Base-by-base conservation (phyloP, 2,329 filamentous ascomycete genomes). In the Monosporascus cannonballus region DNA sequence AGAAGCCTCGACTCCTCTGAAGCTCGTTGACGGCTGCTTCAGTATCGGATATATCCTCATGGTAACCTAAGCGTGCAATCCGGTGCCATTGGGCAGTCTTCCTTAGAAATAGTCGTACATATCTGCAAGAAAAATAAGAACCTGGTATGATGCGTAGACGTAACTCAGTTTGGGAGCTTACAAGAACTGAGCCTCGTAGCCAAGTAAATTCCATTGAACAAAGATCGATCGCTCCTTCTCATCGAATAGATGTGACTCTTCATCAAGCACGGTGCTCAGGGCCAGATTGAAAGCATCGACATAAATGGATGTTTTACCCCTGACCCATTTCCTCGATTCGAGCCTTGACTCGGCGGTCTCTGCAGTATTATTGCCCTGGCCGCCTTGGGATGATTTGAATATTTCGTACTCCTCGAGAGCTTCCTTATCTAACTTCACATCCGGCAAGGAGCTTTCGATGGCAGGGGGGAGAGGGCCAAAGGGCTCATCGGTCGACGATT, bases 271-370 rank as follows among this genome's bases (percentile, higher is more conserved):
- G 0, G 90, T 96, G 54, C 93, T 86, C 48, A 99, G 74, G 2
- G 93, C 90, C 15, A 97, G 76, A 64, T 96, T 96, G 76, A 99
- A 99, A 1, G 94, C 94, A 71, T 99, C 94, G 18, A 96, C 90
- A 63, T 99, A 99, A 51, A 99, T 90, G 1, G 92, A 97, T 64
- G 86, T 95, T 67, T 84, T 85, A 0, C 90, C 90, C 62, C 79
- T 83, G 4, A 84, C 71, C 90, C 90, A 96, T 54, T 79, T 49
- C 75, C 75, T 68, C 17, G 64, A 57, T 52, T 67, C 57, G 49
- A 83, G 72, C 53, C 77, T 77, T 15, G 87, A 46, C 42, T 46
- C 6, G 42, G 20, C 42, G 8, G 22, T 27, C 6, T 27, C 64
- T 7, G 80, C 75, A 38, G 75, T 72, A 56, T 78, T 76, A 5